Percentiles rank a stretch among this genome's conserved stretches.
Evolutionary conservation across 2,329 filamentous ascomycete genomes (phyloP).

Genomic region (Clonostachys chloroleuca): DNA sequence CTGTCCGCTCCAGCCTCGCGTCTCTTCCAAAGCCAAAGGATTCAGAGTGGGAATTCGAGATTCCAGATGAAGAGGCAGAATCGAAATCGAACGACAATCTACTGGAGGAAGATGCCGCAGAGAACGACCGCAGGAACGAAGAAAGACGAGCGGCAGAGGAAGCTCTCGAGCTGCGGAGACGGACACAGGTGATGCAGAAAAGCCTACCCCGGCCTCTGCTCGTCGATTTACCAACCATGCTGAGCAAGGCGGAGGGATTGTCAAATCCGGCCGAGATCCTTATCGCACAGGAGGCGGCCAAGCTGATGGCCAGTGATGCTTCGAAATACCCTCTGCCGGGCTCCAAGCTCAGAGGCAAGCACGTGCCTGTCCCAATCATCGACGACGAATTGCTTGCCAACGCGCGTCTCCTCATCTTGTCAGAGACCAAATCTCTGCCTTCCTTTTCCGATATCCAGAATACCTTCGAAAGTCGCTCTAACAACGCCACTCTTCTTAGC

Average conservation of each 20-base stretch:
- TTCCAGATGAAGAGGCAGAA: constrained; percentile 78
- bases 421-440: constrained; percentile 56
- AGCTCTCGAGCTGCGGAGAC: constrained; percentile 74
- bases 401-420: constrained; percentile 71
- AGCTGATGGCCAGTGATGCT: constrained; percentile 80
- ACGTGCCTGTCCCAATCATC: constrained; percentile 57
- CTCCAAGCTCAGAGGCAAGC: constrained; percentile 57
- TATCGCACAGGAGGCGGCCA: constrained; percentile 73
- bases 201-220: constrained; percentile 71
- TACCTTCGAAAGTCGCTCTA: constrained; percentile 48
- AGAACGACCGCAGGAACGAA: constrained; percentile 74
- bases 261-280: constrained; percentile 61
- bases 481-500: constrained; percentile 64
- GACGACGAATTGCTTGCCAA: constrained; percentile 69
- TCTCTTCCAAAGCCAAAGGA: constrained; percentile 90
- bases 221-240: constrained; percentile 66
- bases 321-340: constrained; percentile 67
- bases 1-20: constrained; percentile 69
- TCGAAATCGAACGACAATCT: constrained; percentile 36
- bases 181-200: constrained; percentile 88
- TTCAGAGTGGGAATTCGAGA: constrained; percentile 87
- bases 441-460: constrained; percentile 45
- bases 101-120: constrained; percentile 56
- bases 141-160: constrained; percentile 68
- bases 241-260: constrained; percentile 57